Base-by-base conservation (phyloP, 208 protist species). In the Blastocrithidia nonstop region DNA sequence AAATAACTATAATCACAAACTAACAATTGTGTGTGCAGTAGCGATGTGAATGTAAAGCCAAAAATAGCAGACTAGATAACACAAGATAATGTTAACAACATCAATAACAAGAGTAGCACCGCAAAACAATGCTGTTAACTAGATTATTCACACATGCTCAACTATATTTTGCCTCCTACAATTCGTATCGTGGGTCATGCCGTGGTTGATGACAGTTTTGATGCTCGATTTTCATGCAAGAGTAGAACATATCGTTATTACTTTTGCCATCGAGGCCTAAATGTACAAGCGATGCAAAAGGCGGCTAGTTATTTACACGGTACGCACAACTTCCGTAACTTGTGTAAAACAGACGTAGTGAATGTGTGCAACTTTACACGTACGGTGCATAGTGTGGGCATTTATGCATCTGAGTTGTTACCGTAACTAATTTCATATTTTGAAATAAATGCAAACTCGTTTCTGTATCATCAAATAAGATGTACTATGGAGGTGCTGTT, bases 321-420 rank as follows among this genome's bases (percentile, higher is more conserved):
- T 16, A 64, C 66, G n/a, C 95, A 99, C 62, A 94, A 96, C 66
- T 98, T 96, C 58, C 71, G 89, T 27, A 97, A 98, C 65, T 98
- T 98, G 48, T 98, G 95, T 66, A 97, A 97, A 53, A 91, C 96
- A 47, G 93, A 97, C 58, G 77, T 94, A 11, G 71, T 93, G 24
- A 88, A 92, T 44, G 88, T 94, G 6, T 73, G 57, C 50, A 96
- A 88, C 55, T 97, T 93, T 43, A 61, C 52, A 33, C 80, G 93
- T 16, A 73, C 69, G n/a, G 78, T 97, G 11, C 42, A 67, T 6
- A 23, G 41, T 26, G 66, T 74, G 3, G 57, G 49, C 11, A 77
- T 95, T 31, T 15, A 61, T 28, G 45, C 50, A 4, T 80, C 79
- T 41, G 60, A 80, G 23, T 40, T 47, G 25, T 53, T 78, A 19